A percentile compares a stretch with the other conserved stretches of the same genome.
These are phyloP conservation scores for Beauveria bassiana DNA, from an alignment of 2,329 filamentous ascomycete genomes.

Conservation along the genomic window DNA sequence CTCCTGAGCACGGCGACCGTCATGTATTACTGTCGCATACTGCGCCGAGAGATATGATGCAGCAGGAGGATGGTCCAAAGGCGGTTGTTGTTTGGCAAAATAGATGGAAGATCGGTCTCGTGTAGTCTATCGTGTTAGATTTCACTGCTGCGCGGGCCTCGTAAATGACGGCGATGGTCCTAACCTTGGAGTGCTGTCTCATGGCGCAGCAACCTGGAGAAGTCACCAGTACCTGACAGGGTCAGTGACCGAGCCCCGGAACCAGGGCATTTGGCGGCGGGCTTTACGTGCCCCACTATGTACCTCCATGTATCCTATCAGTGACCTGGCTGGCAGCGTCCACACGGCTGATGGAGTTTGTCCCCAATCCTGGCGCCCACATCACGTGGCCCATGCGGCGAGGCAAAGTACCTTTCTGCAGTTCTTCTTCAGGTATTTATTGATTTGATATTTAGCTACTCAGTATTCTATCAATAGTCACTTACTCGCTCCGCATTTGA, in stretches of 20 bases:
- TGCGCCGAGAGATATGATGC: neutral
- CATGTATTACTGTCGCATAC: constrained; percentile 6
- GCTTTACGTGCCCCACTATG: constrained; percentile 2
- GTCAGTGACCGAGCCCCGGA: neutral
- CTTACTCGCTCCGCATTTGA: no score
- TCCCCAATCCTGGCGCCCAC: neutral
- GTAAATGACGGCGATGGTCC: constrained; percentile 7
- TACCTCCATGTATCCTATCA: constrained; percentile 5
- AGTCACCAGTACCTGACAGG: constrained; percentile 10
- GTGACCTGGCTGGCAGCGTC: neutral
- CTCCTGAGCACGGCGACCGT: constrained; percentile 6
- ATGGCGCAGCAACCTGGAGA: constrained; percentile 7
- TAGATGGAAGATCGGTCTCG: neutral
- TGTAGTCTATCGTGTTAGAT: neutral
- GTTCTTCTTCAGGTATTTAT: neutral
- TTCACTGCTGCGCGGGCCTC: neutral
- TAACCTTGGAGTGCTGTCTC: constrained; percentile 5
- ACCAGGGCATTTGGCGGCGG: constrained; percentile 1
- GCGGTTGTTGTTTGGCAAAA: neutral
- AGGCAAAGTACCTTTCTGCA: neutral
- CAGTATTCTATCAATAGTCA: no score
- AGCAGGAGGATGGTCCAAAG: neutral
- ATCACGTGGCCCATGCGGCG: constrained; percentile 1
- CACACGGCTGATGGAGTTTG: neutral
- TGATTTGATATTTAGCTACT: neutral